Conservation (phyloP, 75 land plant species). For the Adiantum capillusveneris region DNA sequence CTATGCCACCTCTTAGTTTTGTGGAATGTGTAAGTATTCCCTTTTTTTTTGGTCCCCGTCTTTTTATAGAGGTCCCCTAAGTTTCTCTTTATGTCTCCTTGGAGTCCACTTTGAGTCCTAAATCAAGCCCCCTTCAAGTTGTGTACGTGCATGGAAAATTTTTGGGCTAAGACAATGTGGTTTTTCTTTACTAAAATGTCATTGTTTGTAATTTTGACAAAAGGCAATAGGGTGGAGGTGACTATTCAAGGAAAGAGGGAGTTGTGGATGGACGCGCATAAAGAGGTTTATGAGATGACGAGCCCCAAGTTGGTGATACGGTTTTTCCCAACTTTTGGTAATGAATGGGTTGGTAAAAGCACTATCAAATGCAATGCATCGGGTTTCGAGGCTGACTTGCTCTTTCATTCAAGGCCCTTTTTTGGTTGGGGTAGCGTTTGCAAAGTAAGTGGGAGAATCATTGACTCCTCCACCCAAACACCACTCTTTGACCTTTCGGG, state of each 20-base stretch:
- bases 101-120: no score
- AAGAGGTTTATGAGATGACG: conserved; percentile 70
- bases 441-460: conserved; percentile 54
- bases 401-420: conserved; percentile 36
- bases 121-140: no score
- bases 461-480: conserved; percentile 18
- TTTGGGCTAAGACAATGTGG: no score
- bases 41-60: no score
- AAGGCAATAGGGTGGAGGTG: conserved; percentile 54
- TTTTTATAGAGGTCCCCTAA: no score
- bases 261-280: conserved; percentile 35
- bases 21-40: no score
- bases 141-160: no score
- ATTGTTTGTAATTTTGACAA: no score
- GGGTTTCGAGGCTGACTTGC: conserved; percentile 59
- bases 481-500: conserved; percentile 44
- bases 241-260: conserved; percentile 48
- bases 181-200: no score
- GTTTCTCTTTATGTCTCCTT: no score
- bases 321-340: conserved; percentile 46
- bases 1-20: no score
- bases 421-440: conserved; percentile 35
- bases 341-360: conserved; percentile 61
- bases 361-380: conserved; percentile 50
- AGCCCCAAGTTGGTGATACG: conserved; percentile 48